Percentiles rank a stretch among this genome's conserved stretches.
Conservation (phyloP, 257 asterid species). For the Penstemon newberryi region DNA sequence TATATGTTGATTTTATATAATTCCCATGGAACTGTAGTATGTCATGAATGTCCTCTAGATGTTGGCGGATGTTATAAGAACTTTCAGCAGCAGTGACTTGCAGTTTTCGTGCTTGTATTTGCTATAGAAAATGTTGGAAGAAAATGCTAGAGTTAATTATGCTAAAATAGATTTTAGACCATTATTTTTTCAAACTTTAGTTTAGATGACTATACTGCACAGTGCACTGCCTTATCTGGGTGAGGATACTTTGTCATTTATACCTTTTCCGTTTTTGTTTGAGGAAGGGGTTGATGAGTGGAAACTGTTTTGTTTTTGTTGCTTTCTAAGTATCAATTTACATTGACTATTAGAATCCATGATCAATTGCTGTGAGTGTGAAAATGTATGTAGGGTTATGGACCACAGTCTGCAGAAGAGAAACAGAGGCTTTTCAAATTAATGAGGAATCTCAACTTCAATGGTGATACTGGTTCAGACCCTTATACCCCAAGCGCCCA, state of each 20-base stretch:
- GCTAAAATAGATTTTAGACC: conserved; percentile 3
- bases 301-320: conserved; percentile 4
- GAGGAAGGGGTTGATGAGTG: conserved; percentile 10
- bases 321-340: background rate
- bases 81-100: conserved; percentile 2
- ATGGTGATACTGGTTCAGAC: conserved; percentile 84
- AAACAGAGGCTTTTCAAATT: conserved; percentile 90
- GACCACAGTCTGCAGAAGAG: conserved; percentile 97
- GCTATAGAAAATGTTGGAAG: conserved; percentile 4
- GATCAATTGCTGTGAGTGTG: conserved; percentile 30
- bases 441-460: conserved; percentile 93
- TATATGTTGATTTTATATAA: conserved; percentile 8
- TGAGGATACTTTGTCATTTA: conserved; percentile 1
- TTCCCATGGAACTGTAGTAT: background rate
- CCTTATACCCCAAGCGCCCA: conserved; percentile 76
- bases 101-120: conserved; percentile 11
- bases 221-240: conserved; percentile 9
- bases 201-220: background rate
- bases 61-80: conserved; percentile 14
- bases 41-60: background rate
- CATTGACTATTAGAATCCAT: conserved; percentile 21
- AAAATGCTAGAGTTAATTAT: conserved; percentile 14
- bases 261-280: background rate
- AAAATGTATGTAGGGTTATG: conserved; percentile 67
- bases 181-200: background rate